These are phyloP conservation scores for Pseudoneurospora amorphoporcata DNA, from an alignment of 495 filamentous ascomycete genomes.

Conservation along the genomic window DNA sequence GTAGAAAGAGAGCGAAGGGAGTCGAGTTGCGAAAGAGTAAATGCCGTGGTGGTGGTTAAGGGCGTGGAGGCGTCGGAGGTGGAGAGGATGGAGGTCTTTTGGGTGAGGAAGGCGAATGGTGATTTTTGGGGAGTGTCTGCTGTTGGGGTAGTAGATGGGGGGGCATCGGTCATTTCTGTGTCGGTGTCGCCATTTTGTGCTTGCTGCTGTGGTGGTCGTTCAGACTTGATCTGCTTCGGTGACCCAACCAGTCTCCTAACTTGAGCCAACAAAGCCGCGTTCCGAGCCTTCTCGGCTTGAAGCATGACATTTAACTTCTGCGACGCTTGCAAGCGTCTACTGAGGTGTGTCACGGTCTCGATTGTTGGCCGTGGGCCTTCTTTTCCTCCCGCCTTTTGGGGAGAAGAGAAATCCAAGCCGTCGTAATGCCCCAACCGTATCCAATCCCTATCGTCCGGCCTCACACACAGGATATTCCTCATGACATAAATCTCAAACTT, in stretches of 20 bases:
- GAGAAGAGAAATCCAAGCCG: slow-evolving; percentile 28
- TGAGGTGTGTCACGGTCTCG: slow-evolving; percentile 57
- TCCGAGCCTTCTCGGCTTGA: slow-evolving; percentile 62
- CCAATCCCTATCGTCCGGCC: slow-evolving; percentile 60
- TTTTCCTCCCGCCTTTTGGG: neutral
- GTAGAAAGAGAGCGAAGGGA: slow-evolving; percentile 57
- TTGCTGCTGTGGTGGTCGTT: slow-evolving; percentile 9
- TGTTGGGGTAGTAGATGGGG: slow-evolving; percentile 33
- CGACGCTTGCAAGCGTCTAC: slow-evolving; percentile 71
- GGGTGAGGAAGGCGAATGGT: slow-evolving; percentile 41
- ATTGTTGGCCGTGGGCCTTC: slow-evolving; percentile 39
- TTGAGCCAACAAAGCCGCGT: slow-evolving; percentile 58
- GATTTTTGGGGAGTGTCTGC: slow-evolving; percentile 1
- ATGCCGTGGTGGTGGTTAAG: slow-evolving; percentile 65
- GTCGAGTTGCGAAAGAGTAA: slow-evolving; percentile 72
- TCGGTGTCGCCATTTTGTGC: slow-evolving; percentile 15
- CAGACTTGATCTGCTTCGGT: neutral
- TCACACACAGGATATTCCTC: slow-evolving; percentile 74
- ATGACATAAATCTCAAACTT: slow-evolving; percentile 89
- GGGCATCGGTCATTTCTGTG: slow-evolving; percentile 28
- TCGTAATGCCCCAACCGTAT: slow-evolving; percentile 81
- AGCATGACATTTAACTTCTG: slow-evolving; percentile 68
- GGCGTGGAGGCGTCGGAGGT: slow-evolving; percentile 35
- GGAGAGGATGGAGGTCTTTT: slow-evolving; percentile 30
- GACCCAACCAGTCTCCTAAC: slow-evolving; percentile 47